Evolutionary conservation across 345 rosid species (phyloP), one percentile per base, ranked within the genome.

Genomic region (Populus pruinosa): DNA sequence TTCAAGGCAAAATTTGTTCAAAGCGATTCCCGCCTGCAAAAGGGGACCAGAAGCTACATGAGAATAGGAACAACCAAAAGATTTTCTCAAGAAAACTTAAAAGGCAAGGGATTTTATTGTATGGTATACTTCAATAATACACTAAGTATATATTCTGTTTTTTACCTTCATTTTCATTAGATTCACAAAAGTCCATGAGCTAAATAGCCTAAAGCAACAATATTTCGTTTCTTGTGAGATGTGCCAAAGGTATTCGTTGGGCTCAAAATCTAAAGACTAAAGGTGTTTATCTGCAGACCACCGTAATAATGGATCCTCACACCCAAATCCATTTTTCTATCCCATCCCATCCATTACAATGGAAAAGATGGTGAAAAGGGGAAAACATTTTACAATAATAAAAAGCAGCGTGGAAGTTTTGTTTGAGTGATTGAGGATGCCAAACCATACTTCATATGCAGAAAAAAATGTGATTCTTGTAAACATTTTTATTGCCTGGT

Each of bases 21-120:
- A 89, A 81, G 84, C 78, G 84, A 83, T 87, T 80, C 88, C 88
- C 76, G 69, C 84, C 91, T 89, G 94, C 91, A 87, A 82, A 77
- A 73, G 86, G 89, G 86, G 89, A 91, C 87, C 85, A 79, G 70
- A 80, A 78, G 82, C 83, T 82, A 73, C 73, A 79, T 79, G 53
- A 77, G 67, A 61, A 83, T 53, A 50, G 77, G 82, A 79, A 68
- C 79, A 76, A 80, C 67, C 56, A 76, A 69, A 74, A 82, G 31
- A 23, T 56, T 66, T 72, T 67, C 76, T 70, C 73, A 77, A 79
- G 82, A 77, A 39, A 69, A 47, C 23, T 67, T 65, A 1, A 59
- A 73, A 77, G 33, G 49, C 81, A 69, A 64, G 76, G 44, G 66
- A 73, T 69, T 79, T 63, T 74, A 10, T 59, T 74, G 65, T 27